Evolutionary conservation across 306 rosid species (phyloP).

Genomic region (Fagus crenata): DNA sequence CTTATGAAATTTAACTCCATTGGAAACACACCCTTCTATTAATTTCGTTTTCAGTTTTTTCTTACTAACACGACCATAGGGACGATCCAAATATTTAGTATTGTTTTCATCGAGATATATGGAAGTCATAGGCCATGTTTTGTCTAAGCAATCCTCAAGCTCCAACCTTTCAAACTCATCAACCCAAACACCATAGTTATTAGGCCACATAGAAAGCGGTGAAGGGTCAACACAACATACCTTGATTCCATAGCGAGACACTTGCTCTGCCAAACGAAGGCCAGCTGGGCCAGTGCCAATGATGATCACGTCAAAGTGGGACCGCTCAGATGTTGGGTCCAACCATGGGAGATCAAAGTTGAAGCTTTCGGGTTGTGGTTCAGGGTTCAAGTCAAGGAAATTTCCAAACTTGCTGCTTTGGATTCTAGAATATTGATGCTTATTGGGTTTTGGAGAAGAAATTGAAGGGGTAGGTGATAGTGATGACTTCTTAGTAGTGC

Average conservation of each 20-base stretch:
- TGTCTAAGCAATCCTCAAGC: conserved; percentile 66
- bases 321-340: conserved; percentile 37
- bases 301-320: conserved; percentile 58
- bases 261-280: conserved; percentile 66
- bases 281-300: conserved; percentile 85
- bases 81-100: conserved; percentile 61
- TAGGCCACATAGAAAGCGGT: conserved; percentile 82
- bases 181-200: conserved; percentile 83
- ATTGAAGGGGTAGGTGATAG: conserved; percentile 29
- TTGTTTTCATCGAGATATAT: conserved; percentile 51
- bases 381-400: conserved; percentile 64
- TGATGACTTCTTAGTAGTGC: conserved; percentile 20
- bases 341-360: conserved; percentile 60
- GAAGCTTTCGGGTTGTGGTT: conserved; percentile 36
- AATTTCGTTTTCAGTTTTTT: conserved; percentile 53
- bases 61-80: conserved; percentile 65
- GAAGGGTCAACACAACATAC: conserved; percentile 85
- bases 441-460: conserved; percentile 25
- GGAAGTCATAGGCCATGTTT: conserved; percentile 69
- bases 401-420: conserved; percentile 46
- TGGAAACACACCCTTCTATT: conserved; percentile 52
- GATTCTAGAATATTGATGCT: conserved; percentile 10
- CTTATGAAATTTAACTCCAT: conserved; percentile 62
- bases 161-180: conserved; percentile 70
- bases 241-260: conserved; percentile 60